phyloP scores from a whole-genome alignment of 805 yeast genomes.

The Zygosaccharomyces rouxii region DNA sequence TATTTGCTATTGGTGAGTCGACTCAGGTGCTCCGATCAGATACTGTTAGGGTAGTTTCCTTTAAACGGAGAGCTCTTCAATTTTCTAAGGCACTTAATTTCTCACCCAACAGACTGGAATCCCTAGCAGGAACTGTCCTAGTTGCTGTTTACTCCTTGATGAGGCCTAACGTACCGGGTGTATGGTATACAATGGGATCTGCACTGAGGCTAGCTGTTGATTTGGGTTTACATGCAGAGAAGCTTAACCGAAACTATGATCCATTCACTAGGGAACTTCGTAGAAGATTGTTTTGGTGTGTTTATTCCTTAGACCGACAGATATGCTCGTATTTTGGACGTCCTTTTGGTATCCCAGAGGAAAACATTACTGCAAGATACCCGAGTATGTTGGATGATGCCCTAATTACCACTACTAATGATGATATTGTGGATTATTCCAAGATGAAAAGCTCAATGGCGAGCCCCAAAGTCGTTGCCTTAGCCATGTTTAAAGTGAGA shows the following conservation, averaged over 20 bases:
- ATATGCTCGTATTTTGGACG: conserved; percentile 81
- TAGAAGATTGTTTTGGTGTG: conserved; percentile 82
- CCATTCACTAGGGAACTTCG: conserved; percentile 63
- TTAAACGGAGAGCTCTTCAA: conserved; percentile 58
- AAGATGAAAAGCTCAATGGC: conserved; percentile 40
- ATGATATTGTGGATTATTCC: conserved; percentile 39
- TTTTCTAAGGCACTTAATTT: conserved; percentile 54
- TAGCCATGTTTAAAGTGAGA: conserved; percentile 65
- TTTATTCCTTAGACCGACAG: conserved; percentile 81
- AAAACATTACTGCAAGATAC: conserved; percentile 62
- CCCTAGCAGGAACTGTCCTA: conserved; percentile 66
- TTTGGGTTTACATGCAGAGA: conserved; percentile 76
- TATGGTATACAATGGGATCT: conserved; percentile 86
- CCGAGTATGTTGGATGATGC: conserved; percentile 77
- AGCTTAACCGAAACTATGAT: conserved; percentile 39
- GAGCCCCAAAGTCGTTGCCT: conserved; percentile 63
- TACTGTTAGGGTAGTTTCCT: conserved; percentile 62
- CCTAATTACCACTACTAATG: conserved; percentile 40
- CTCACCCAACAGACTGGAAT: conserved; percentile 59
- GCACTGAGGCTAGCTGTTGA: conserved; percentile 79
- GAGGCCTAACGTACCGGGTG: conserved; percentile 88
- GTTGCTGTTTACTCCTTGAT: conserved; percentile 69
- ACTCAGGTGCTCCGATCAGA: conserved; percentile 66
- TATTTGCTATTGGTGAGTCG: conserved; percentile 78
- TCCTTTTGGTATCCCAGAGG: conserved; percentile 87